Evolutionary conservation across 257 asterid genomes (phyloP).

Genomic region (Solanum medicagineum): DNA sequence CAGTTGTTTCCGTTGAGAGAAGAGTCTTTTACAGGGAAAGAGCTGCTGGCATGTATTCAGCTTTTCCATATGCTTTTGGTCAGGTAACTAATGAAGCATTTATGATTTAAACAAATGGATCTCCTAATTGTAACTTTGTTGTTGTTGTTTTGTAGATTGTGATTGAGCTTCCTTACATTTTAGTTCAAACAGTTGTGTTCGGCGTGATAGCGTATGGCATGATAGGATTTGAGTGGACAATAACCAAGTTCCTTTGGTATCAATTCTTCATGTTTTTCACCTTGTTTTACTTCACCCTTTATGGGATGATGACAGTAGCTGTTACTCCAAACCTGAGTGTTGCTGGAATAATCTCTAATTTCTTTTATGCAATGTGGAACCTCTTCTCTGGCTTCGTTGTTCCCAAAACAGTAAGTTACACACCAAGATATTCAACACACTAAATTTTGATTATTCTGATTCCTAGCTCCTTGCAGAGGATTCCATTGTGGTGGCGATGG

Average conservation of each 20-base stretch:
- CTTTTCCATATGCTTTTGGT: constrained; percentile 71
- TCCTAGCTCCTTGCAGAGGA: not conserved
- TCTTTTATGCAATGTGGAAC: not conserved
- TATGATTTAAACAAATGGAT: not conserved
- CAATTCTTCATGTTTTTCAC: constrained; percentile 32
- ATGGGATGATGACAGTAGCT: constrained; percentile 17
- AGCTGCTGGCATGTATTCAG: constrained; percentile 26
- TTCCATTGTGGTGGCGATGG: not conserved
- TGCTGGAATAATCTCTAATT: constrained; percentile 2
- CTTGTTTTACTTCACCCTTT: constrained; percentile 48
- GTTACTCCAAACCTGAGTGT: constrained; percentile 34
- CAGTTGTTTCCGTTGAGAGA: constrained; percentile 63
- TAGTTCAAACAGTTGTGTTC: constrained; percentile 25
- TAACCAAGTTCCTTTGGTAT: constrained; percentile 12
- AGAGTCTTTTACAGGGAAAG: constrained; percentile 67
- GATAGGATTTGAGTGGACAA: constrained; percentile 44
- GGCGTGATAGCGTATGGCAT: constrained; percentile 29
- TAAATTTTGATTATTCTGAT: not conserved
- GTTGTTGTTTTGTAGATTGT: constrained; percentile 26
- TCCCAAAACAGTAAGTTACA: not conserved
- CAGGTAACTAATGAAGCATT: constrained; percentile 23
- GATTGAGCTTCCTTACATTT: constrained; percentile 29
- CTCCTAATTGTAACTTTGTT: not conserved
- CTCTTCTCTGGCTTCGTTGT: not conserved
- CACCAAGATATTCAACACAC: not conserved